A percentile compares a stretch with the other conserved stretches of the same genome.
Conservation (phyloP, 345 rosid species). For the Pistacia atlantica region DNA sequence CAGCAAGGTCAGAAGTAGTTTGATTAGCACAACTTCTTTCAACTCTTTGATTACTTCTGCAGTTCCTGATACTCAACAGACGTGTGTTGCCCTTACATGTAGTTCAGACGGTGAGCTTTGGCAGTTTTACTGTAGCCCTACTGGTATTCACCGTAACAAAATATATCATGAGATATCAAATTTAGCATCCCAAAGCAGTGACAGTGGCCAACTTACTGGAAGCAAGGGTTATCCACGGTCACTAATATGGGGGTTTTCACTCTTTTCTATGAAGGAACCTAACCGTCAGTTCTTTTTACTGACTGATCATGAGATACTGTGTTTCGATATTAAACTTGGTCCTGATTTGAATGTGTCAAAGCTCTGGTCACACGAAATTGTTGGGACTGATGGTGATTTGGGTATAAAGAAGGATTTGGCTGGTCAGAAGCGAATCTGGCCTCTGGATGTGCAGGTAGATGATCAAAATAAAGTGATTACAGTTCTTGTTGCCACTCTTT, state of each 20-base stretch:
- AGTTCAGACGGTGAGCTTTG: conserved; percentile 75
- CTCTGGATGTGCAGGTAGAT: conserved; percentile 84
- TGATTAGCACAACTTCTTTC: conserved; percentile 37
- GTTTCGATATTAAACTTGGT: conserved; percentile 48
- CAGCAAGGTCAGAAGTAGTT: conserved; percentile 38
- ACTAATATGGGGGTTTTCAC: conserved; percentile 58
- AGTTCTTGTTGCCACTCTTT: conserved; percentile 86
- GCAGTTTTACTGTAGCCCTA: conserved; percentile 67
- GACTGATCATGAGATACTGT: conserved; percentile 78
- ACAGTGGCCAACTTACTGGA: conserved; percentile 32
- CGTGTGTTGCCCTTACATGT: conserved; percentile 70
- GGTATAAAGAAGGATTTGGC: conserved; percentile 90
- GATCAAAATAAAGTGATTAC: conserved; percentile 74
- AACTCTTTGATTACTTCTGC: conserved; percentile 74
- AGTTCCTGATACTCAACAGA: conserved; percentile 32
- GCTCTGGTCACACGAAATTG: conserved; percentile 82
- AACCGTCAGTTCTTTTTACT: conserved; percentile 61
- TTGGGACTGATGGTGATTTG: conserved; percentile 74
- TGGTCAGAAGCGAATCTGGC: conserved; percentile 93
- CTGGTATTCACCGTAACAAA: conserved; percentile 41
- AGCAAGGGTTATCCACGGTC: conserved; percentile 83
- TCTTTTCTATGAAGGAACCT: conserved; percentile 37
- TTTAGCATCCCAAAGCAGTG: conserved; percentile 42
- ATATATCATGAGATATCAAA: conserved; percentile 34
- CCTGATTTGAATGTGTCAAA: conserved; percentile 50